A percentile compares a stretch with the other conserved stretches of the same genome.
These are phyloP conservation scores for Paramecium tetraurelia DNA, from an alignment of 73 alveolate species.

Conservation along the genomic window DNA sequence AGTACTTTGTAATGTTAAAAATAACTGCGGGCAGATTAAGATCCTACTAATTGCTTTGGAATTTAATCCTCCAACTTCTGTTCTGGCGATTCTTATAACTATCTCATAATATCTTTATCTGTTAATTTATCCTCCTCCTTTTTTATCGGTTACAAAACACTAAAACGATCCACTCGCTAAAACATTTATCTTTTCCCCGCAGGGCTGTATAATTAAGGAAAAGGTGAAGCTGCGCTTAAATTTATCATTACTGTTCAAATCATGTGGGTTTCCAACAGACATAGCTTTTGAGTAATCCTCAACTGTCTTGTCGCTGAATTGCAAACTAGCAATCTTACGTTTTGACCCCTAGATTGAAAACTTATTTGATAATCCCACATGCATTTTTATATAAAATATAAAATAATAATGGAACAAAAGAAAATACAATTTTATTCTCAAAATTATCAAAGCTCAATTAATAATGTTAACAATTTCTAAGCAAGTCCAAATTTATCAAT, in stretches of 20 bases:
- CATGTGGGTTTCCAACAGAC: background rate
- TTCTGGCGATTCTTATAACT: background rate
- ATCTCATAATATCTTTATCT: background rate
- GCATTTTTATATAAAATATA: background rate
- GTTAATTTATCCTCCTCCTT: background rate
- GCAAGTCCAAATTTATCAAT: no score
- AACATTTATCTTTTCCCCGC: background rate
- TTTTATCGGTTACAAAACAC: background rate
- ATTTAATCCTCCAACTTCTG: background rate
- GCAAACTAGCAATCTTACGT: background rate
- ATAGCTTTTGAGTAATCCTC: background rate
- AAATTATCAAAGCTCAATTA: no score
- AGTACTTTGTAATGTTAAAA: background rate
- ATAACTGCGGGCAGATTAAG: background rate
- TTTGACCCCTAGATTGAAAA: background rate
- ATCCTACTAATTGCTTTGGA: background rate
- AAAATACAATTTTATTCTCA: no score
- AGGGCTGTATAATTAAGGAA: conserved; percentile 8
- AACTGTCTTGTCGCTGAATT: background rate
- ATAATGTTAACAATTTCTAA: no score
- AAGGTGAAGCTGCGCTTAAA: background rate
- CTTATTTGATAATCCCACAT: background rate
- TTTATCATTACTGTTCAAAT: background rate
- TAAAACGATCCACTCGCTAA: background rate
- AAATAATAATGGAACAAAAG: background rate